Base-by-base conservation (phyloP, 805 yeast species). In the Starmerella floricola region DNA sequence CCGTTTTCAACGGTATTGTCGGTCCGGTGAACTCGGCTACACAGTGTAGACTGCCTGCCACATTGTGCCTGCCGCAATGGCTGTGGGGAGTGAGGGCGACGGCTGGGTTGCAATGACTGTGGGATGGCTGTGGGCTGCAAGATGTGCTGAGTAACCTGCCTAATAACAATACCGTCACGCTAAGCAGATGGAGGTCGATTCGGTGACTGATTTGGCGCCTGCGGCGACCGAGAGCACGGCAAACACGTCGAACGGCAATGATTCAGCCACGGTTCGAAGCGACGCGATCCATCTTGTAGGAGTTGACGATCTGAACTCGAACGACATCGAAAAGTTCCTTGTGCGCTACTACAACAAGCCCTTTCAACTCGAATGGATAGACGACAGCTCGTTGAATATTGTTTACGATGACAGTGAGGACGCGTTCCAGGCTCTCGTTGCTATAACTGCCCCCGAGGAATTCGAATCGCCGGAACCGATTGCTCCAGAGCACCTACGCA, bases 271-370 rank as follows among this genome's bases (percentile, higher is more conserved):
- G 6, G 31, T 53, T 2, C 48, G 78, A 36, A 68, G 71, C 2
- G 72, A 69, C 24, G 68, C 78, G 0, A 47, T 79, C 16, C 65
- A 61, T 42, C 47, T 79, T 4, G 56, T 63, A 34, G 87, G 87
- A 17, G 85, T 79, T 3, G 82, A 78, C 47, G 73, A 69, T 41
- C 62, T 79, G 35, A 68, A 78, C 33, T 75, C 82, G 6, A 65
- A 69, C 37, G 78, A 76, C 42, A 71, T 79, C 49, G 74, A 74
- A 57, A 56, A 66, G 12, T 78, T 66, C 53, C 58, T 78, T n/a
- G 74, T 71, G 42, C 59, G 62, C 41, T 67, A 69, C 52, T 48
- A 71, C 46, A 61, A 61, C 40, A 48, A 40, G 23, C 53, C 53
- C 4, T 63, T 59, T 44, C 44, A 45, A 31, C 57, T 78, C 21